Evolutionary conservation across 2,329 filamentous ascomycete species (phyloP).

Genomic region (Colletotrichum sp.): DNA sequence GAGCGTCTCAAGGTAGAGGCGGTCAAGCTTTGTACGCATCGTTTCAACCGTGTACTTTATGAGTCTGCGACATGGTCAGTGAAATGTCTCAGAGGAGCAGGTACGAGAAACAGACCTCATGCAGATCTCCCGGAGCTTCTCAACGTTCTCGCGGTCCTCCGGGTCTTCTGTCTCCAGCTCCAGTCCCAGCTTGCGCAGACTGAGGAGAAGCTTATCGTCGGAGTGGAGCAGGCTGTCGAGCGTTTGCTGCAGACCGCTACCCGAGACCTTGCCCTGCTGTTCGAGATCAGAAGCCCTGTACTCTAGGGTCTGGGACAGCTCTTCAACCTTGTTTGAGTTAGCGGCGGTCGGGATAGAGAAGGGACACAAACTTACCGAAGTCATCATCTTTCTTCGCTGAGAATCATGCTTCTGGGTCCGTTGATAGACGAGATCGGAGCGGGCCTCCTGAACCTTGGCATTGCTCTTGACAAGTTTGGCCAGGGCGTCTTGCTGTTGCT

Average conservation of each 20-base stretch:
- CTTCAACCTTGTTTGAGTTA: slow-evolving; percentile 45
- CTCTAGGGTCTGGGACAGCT: slow-evolving; percentile 51
- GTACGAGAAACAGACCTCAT: slow-evolving; percentile 45
- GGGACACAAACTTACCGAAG: slow-evolving; percentile 39
- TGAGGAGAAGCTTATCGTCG: slow-evolving; percentile 70
- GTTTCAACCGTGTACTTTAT: slow-evolving; percentile 64
- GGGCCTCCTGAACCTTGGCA: slow-evolving; percentile 36
- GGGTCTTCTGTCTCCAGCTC: slow-evolving; percentile 60
- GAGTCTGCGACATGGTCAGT: slow-evolving; percentile 39
- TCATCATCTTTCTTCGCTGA: slow-evolving; percentile 45
- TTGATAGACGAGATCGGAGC: slow-evolving; percentile 38
- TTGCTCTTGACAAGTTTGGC: slow-evolving; percentile 54
- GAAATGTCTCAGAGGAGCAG: background rate
- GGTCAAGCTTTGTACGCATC: slow-evolving; percentile 58
- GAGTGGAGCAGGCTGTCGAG: slow-evolving; percentile 58
- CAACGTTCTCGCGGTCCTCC: slow-evolving; percentile 57
- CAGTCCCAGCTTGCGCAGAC: slow-evolving; percentile 69
- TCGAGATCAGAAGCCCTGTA: slow-evolving; percentile 54
- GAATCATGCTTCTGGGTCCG: slow-evolving; percentile 43
- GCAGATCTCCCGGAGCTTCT: slow-evolving; percentile 63
- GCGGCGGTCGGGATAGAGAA: background rate
- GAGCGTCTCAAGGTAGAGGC: slow-evolving; percentile 58
- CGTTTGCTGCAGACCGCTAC: slow-evolving; percentile 50
- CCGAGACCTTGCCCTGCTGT: slow-evolving; percentile 53
- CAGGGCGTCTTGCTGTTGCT: slow-evolving; percentile 67